Evolutionary conservation across 306 rosid species (phyloP).

Genomic region (Vicia villosa): DNA sequence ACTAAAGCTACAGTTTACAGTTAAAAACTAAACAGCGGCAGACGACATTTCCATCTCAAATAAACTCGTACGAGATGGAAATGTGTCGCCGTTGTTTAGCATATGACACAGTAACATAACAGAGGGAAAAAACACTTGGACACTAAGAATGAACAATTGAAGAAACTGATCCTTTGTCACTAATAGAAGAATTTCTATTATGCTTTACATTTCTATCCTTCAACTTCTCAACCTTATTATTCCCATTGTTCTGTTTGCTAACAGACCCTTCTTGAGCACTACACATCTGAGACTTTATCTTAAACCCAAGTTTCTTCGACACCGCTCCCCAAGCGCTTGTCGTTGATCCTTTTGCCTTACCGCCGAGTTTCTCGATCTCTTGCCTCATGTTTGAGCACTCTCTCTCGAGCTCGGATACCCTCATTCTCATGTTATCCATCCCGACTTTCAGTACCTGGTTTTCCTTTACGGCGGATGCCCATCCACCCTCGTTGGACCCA

Average conservation of each 20-base stretch:
- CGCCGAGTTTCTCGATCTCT: slow-evolving; percentile 91
- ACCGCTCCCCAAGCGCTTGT: slow-evolving; percentile 73
- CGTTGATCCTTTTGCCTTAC: slow-evolving; percentile 55
- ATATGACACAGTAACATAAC: slow-evolving; percentile 25
- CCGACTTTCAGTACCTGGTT: slow-evolving; percentile 97
- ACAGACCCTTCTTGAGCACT: slow-evolving; percentile 97
- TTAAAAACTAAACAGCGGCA: slow-evolving; percentile 41
- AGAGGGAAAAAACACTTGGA: slow-evolving; percentile 17
- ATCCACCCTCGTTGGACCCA: slow-evolving; percentile 81
- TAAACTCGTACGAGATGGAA: slow-evolving; percentile 37
- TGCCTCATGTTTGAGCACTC: slow-evolving; percentile 96
- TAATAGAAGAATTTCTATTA: slow-evolving; percentile 56
- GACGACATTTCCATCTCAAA: slow-evolving; percentile 43
- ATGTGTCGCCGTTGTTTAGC: slow-evolving; percentile 38
- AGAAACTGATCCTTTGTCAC: slow-evolving; percentile 51
- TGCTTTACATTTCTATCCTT: slow-evolving; percentile 77
- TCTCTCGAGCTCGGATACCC: slow-evolving; percentile 97
- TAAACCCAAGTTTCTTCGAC: slow-evolving; percentile 87
- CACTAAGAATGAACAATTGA: slow-evolving; percentile 18
- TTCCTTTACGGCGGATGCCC: slow-evolving; percentile 93
- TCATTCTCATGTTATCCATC: slow-evolving; percentile 95
- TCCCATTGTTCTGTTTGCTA: slow-evolving; percentile 62
- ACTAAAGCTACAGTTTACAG: slow-evolving; percentile 42
- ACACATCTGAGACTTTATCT: slow-evolving; percentile 95
- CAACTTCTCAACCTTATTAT: slow-evolving; percentile 65